Percentiles rank a stretch among this genome's conserved stretches.
These are phyloP conservation scores for Mycena vulgaris DNA, from an alignment of 768 basidiomycete genomes.

Conservation along the genomic window DNA sequence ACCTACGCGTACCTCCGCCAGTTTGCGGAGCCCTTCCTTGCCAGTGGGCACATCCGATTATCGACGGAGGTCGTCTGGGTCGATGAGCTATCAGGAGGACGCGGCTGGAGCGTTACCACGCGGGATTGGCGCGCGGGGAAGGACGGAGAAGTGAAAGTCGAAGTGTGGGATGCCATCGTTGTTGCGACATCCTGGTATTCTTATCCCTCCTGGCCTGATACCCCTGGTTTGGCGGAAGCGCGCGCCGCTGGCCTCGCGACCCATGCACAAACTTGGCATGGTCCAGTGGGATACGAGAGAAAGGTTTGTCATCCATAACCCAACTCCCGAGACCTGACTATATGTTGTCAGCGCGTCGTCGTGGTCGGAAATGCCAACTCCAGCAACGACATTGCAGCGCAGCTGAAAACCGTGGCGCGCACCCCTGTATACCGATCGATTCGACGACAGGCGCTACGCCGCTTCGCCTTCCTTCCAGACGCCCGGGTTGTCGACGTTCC, in stretches of 20 bases:
- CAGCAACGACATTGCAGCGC: constrained; percentile 66
- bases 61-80: constrained; percentile 45
- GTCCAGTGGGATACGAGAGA: constrained; percentile 41
- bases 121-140: constrained; percentile 42
- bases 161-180: constrained; percentile 52
- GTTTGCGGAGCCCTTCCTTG: constrained; percentile 45
- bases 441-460: constrained; percentile 48
- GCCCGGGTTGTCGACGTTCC: constrained; percentile 60
- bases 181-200: constrained; percentile 53
- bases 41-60: constrained; percentile 43
- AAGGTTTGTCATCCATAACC: constrained; percentile 48
- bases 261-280: constrained; percentile 48
- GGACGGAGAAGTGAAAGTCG: constrained; percentile 37
- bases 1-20: constrained; percentile 46
- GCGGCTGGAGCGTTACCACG: constrained; percentile 47
- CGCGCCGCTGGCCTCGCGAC: constrained; percentile 40
- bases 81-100: constrained; percentile 37
- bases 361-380: constrained; percentile 69
- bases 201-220: constrained; percentile 45
- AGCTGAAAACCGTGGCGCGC: constrained; percentile 55
- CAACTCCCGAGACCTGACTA: background rate
- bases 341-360: constrained; percentile 55
- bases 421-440: constrained; percentile 64
- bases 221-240: constrained; percentile 46
- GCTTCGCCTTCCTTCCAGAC: constrained; percentile 59